Conservation (phyloP, 1,284 basidiomycete species). For the Leccinum pachyderme region DNA sequence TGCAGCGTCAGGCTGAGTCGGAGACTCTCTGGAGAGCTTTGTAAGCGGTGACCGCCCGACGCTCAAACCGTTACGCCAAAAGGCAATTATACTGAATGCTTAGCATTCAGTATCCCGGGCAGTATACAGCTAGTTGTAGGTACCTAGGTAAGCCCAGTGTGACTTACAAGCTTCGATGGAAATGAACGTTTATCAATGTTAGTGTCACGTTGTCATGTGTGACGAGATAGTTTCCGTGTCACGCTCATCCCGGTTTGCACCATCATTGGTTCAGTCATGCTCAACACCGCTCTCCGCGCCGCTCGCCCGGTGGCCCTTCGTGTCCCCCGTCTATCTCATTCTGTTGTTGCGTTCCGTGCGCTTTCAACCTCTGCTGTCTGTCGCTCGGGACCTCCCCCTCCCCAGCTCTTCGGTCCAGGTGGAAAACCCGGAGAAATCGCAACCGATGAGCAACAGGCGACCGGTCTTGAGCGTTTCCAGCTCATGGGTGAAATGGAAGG, state of each 20-base stretch:
- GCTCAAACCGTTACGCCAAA: no score
- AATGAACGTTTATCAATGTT: no score
- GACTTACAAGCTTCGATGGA: no score
- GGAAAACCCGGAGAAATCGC: slow-evolving; percentile 77
- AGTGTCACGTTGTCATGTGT: slow-evolving; percentile 27
- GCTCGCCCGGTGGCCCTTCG: slow-evolving; percentile 39
- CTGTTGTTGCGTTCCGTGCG: slow-evolving; percentile 41
- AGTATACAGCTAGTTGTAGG: no score
- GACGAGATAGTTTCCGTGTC: slow-evolving; percentile 25
- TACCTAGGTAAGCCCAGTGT: no score
- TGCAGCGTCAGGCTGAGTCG: slow-evolving; percentile 13
- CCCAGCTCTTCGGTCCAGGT: slow-evolving; percentile 72
- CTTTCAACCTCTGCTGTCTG: slow-evolving; percentile 55
- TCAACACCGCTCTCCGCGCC: slow-evolving; percentile 39
- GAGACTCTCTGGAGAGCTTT: slow-evolving; percentile 8
- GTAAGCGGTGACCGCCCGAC: no score
- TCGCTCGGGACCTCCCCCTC: slow-evolving; percentile 58
- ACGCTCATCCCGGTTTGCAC: slow-evolving; percentile 29
- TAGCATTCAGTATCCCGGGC: no score
- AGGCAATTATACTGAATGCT: no score
- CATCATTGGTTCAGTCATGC: slow-evolving; percentile 37
- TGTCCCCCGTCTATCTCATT: slow-evolving; percentile 34
- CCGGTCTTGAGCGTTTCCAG: slow-evolving; percentile 96
- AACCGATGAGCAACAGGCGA: slow-evolving; percentile 87
- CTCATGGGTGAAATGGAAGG: slow-evolving; percentile 88